These are phyloP conservation scores for Clohesyomyces aquaticus DNA, from an alignment of 495 filamentous ascomycete species.

Conservation along the genomic window DNA sequence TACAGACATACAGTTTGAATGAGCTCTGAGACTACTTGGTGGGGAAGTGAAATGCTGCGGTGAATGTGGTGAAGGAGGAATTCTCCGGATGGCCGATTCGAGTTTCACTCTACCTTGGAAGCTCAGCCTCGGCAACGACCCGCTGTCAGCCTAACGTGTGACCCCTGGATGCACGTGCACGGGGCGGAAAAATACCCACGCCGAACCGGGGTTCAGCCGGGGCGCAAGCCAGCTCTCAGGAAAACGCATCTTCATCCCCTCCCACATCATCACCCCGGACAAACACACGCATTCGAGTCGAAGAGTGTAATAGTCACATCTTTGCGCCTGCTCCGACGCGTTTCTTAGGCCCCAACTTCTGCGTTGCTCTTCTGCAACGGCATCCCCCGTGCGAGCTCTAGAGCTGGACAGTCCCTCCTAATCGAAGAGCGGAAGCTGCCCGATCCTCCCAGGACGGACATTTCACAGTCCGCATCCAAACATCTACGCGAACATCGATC, in stretches of 20 bases:
- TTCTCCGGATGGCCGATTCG: too few relatives aligned
- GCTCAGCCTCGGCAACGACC: too few relatives aligned
- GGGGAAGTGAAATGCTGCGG: too few relatives aligned
- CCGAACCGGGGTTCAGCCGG: too few relatives aligned
- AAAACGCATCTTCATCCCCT: neutral
- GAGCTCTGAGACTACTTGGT: too few relatives aligned
- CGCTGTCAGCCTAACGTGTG: too few relatives aligned
- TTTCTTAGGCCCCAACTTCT: neutral
- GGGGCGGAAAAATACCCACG: too few relatives aligned
- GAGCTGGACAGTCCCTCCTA: slow-evolving; percentile 6
- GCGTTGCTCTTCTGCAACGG: slow-evolving; percentile 2
- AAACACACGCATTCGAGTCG: neutral
- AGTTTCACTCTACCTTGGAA: too few relatives aligned
- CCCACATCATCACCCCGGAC: neutral
- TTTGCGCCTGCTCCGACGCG: neutral
- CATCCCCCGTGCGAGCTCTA: neutral
- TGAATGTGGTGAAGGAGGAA: too few relatives aligned
- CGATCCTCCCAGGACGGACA: neutral
- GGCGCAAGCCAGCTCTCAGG: neutral
- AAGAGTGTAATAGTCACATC: neutral
- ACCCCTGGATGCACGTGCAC: too few relatives aligned
- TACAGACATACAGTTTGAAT: too few relatives aligned
- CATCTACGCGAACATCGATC: neutral
- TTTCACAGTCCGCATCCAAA: neutral
- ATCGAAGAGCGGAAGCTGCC: neutral